A percentile compares a stretch with the other conserved stretches of the same genome.
Conservation (phyloP, 139 green algal genomes). For the Mesotaenium endlicherianum region DNA sequence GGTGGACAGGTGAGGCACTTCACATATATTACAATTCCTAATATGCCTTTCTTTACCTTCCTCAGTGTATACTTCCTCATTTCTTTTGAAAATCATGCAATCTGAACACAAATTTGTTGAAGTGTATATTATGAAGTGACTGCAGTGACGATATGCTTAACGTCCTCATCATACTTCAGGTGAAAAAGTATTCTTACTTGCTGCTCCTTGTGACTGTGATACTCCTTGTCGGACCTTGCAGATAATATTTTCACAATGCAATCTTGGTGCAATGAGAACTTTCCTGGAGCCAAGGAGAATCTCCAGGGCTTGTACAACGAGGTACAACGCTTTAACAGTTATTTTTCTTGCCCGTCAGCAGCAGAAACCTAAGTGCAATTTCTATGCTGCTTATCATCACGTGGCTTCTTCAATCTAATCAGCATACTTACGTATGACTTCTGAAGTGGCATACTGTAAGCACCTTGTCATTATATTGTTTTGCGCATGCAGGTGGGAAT, state of each 20-base stretch:
- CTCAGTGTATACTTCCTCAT: background rate
- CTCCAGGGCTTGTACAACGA: conserved; percentile 20
- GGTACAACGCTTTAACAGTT: too few relatives aligned
- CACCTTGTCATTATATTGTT: too few relatives aligned
- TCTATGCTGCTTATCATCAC: too few relatives aligned
- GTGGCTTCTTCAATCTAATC: too few relatives aligned
- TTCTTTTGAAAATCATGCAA: background rate
- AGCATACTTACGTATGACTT: too few relatives aligned
- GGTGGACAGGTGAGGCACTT: conserved; percentile 41
- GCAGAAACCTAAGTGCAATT: too few relatives aligned
- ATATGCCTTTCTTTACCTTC: background rate
- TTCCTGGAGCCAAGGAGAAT: conserved; percentile 17
- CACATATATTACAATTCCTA: background rate
- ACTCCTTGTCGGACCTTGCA: background rate
- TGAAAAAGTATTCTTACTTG: background rate
- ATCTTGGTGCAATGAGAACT: conserved; percentile 32
- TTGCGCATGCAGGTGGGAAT: too few relatives aligned
- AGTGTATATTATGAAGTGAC: background rate
- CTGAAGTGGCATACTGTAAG: too few relatives aligned
- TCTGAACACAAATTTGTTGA: background rate
- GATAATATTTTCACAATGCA: conserved; percentile 37
- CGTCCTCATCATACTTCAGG: background rate
- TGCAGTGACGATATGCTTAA: background rate
- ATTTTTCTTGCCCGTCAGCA: too few relatives aligned
- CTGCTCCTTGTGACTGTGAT: background rate